phyloP scores from a whole-genome alignment of 1,139 yeast species.

The Nadsonia commutata region DNA sequence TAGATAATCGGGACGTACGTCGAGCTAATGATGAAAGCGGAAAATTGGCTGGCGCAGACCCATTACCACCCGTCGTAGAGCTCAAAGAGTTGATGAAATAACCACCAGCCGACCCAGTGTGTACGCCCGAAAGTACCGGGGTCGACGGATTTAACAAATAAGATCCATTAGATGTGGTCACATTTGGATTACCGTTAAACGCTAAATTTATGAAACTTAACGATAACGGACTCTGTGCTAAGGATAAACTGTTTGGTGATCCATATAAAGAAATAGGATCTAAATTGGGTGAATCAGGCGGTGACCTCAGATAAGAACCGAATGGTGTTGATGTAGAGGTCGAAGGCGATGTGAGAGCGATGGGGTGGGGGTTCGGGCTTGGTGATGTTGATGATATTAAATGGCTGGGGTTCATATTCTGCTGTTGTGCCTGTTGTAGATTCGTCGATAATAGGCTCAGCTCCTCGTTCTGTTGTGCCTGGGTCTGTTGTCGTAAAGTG shows the following conservation, averaged over 20 bases:
- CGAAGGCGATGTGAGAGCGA: background rate
- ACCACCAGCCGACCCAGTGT: no score
- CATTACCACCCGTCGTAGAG: no score
- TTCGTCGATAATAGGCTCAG: background rate
- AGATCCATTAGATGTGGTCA: no score
- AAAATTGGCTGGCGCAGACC: background rate
- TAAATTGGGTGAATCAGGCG: conserved; percentile 13
- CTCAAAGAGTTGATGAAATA: no score
- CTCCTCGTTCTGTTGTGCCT: background rate
- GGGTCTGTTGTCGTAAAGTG: background rate
- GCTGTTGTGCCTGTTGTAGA: background rate
- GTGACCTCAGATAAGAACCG: conserved; percentile 2
- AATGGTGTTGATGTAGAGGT: background rate
- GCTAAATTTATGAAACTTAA: background rate
- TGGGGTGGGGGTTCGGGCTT: background rate
- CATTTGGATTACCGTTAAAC: no score
- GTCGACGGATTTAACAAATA: no score
- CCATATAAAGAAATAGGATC: conserved; percentile 8
- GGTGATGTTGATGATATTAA: background rate
- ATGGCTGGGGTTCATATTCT: background rate
- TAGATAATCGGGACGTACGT: background rate
- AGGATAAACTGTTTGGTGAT: conserved; percentile 1
- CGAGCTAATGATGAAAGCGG: background rate
- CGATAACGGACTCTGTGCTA: conserved; percentile 2
- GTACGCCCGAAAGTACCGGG: no score